Conservation (phyloP, 768 basidiomycete species). For the Calvatia gigantea region DNA sequence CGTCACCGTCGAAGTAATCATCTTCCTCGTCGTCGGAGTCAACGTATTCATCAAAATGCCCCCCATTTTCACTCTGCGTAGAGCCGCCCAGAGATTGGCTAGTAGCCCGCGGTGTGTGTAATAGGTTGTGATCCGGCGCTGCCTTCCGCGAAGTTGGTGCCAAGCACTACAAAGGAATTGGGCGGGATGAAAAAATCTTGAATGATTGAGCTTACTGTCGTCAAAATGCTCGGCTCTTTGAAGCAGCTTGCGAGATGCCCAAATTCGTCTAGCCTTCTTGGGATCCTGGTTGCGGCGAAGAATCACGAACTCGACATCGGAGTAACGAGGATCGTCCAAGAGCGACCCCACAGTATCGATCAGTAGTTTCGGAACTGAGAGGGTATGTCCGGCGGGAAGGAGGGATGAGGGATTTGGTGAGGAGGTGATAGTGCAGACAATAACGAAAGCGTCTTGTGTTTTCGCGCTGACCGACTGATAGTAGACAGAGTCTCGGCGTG, state of each 20-base stretch:
- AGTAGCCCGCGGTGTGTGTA: slow-evolving; percentile 20
- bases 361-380: slow-evolving; percentile 62
- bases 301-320: slow-evolving; percentile 80
- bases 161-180: slow-evolving; percentile 54
- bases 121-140: slow-evolving; percentile 15
- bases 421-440: slow-evolving; percentile 76
- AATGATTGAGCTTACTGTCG: slow-evolving; percentile 44
- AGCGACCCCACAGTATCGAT: slow-evolving; percentile 71
- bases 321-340: slow-evolving; percentile 79
- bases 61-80: slow-evolving; percentile 14
- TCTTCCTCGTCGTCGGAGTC: slow-evolving; percentile 43
- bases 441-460: slow-evolving; percentile 64
- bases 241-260: slow-evolving; percentile 66
- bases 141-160: slow-evolving; percentile 66
- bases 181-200: not conserved
- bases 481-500: slow-evolving; percentile 67
- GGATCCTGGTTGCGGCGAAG: slow-evolving; percentile 40
- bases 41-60: slow-evolving; percentile 19
- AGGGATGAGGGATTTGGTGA: slow-evolving; percentile 49
- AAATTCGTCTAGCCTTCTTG: slow-evolving; percentile 46
- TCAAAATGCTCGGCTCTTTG: slow-evolving; percentile 76
- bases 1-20: slow-evolving; percentile 46
- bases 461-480: slow-evolving; percentile 51
- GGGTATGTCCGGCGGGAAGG: slow-evolving; percentile 39
- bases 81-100: slow-evolving; percentile 19